Conservation (phyloP, 768 basidiomycete genomes). For the Macrolepiota dolichaula region DNA sequence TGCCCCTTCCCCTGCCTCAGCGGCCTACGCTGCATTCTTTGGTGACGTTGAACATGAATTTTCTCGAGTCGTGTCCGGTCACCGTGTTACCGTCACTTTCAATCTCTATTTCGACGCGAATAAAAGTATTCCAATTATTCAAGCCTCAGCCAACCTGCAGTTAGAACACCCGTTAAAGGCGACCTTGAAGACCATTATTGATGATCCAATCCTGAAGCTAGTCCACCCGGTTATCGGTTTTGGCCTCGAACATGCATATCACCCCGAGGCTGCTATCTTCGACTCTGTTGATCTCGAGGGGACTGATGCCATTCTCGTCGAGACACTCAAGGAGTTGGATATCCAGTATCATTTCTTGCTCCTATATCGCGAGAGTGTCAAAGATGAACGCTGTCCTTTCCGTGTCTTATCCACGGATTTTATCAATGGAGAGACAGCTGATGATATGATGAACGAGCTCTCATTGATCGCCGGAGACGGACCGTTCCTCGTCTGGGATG, state of each 20-base stretch:
- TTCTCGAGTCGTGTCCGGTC: slow-evolving; percentile 26
- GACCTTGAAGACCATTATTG: background rate
- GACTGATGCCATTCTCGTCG: slow-evolving; percentile 9
- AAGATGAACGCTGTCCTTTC: background rate
- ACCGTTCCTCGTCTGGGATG: background rate
- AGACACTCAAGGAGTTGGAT: background rate
- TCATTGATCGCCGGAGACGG: background rate
- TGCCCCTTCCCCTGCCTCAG: background rate
- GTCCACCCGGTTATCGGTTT: slow-evolving; percentile 16
- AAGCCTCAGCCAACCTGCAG: background rate
- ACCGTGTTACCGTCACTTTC: slow-evolving; percentile 27
- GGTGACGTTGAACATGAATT: slow-evolving; percentile 39
- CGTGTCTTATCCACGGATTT: background rate
- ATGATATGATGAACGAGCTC: background rate
- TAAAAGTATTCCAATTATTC: background rate
- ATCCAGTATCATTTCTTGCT: slow-evolving; percentile 1
- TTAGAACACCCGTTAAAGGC: slow-evolving; percentile 3
- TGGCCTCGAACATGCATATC: slow-evolving; percentile 14
- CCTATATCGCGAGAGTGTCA: slow-evolving; percentile 8
- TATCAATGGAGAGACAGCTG: background rate
- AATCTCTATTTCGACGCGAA: background rate
- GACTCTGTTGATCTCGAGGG: slow-evolving; percentile 10
- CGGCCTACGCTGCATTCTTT: slow-evolving; percentile 30
- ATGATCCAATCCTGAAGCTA: background rate
- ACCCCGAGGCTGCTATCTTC: background rate